Evolutionary conservation across 192 early-diverging fungal genomes (phyloP).

Genomic region (Backusella westeae): DNA sequence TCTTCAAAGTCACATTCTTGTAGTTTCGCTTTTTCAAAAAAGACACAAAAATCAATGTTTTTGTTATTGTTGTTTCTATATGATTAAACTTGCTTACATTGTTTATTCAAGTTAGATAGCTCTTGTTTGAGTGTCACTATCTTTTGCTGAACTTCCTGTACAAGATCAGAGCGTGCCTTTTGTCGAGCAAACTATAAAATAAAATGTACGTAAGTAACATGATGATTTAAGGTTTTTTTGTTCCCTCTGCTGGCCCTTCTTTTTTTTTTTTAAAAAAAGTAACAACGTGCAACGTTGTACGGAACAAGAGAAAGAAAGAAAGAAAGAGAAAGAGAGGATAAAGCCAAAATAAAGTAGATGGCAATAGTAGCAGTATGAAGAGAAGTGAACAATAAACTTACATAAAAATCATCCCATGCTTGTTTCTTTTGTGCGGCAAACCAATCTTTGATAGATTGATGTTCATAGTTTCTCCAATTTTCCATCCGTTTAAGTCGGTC

Average conservation of each 20-base stretch:
- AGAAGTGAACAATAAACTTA: not conserved
- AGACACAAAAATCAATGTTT: not conserved
- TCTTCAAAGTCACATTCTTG: constrained; percentile 8
- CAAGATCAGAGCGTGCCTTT: constrained; percentile 3
- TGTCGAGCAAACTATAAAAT: not conserved
- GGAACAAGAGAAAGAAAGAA: not conserved
- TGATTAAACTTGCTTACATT: constrained; percentile 5
- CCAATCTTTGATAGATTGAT: constrained; percentile 11
- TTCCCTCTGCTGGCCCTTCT: not conserved
- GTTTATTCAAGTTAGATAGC: not conserved
- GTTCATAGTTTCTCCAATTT: constrained; percentile 12
- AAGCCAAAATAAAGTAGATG: not conserved
- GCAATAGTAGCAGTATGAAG: not conserved
- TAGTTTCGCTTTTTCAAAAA: constrained; percentile 9
- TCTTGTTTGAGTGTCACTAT: constrained; percentile 3
- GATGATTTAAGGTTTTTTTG: constrained; percentile 1
- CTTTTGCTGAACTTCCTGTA: not conserved
- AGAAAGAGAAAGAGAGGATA: not conserved
- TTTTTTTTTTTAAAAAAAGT: not conserved
- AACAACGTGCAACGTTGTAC: constrained; percentile 6
- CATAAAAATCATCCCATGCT: constrained; percentile 17
- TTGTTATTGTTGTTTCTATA: not conserved
- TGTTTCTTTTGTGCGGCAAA: constrained; percentile 16
- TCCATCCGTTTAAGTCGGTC: not conserved
- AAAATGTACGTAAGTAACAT: not conserved